phyloP scores from a whole-genome alignment of 2,329 filamentous ascomycete genomes.

The Aspergillus fumigatus region DNA sequence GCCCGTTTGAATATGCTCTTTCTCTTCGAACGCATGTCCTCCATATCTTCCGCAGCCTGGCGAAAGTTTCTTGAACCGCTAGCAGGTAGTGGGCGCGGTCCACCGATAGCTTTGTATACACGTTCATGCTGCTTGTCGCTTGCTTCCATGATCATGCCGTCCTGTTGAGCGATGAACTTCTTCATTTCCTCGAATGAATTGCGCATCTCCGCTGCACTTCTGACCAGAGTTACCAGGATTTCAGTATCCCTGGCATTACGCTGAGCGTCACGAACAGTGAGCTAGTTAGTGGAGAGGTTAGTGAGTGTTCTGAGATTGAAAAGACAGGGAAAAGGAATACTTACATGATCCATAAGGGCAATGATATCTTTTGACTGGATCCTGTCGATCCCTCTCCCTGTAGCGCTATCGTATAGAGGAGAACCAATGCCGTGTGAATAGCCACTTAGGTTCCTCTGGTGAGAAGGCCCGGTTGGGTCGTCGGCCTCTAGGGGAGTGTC shows the following conservation, averaged over 20 bases:
- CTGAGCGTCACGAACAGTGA: constrained; percentile 94
- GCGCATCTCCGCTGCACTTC: constrained; percentile 93
- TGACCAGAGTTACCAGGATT: constrained; percentile 88
- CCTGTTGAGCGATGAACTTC: constrained; percentile 82
- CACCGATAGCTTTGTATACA: constrained; percentile 76
- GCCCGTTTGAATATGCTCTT: constrained; percentile 92
- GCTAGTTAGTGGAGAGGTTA: constrained; percentile 41
- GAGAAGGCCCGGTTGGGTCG: constrained; percentile 62
- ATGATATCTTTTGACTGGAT: constrained; percentile 97
- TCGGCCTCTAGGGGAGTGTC: constrained; percentile 47
- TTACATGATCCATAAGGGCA: constrained; percentile 90
- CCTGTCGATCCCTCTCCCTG: constrained; percentile 78
- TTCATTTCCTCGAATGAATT: constrained; percentile 95
- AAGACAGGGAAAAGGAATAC: constrained; percentile 25
- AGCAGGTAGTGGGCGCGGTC: constrained; percentile 76
- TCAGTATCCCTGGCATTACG: constrained; percentile 94
- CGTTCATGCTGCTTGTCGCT: constrained; percentile 85
- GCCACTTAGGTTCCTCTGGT: constrained; percentile 69
- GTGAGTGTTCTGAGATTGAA: constrained; percentile 10
- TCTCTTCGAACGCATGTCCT: constrained; percentile 68
- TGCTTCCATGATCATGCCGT: constrained; percentile 80
- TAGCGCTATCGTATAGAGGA: constrained; percentile 84
- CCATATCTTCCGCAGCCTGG: constrained; percentile 49
- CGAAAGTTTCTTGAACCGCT: constrained; percentile 56
- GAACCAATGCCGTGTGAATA: constrained; percentile 89